These are phyloP conservation scores for Quercus phellos DNA, from an alignment of 331 rosid genomes.

Conservation along the genomic window DNA sequence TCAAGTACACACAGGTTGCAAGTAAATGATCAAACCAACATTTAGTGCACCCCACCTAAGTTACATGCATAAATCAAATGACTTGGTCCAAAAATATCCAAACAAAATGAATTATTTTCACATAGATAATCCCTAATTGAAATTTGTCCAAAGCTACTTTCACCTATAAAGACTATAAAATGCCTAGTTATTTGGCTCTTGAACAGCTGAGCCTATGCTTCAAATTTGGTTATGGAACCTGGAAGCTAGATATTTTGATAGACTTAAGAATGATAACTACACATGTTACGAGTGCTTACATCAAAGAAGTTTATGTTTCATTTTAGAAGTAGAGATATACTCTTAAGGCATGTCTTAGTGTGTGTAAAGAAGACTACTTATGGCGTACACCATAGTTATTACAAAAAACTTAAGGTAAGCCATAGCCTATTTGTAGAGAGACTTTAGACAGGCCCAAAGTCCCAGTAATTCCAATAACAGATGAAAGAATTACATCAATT, in stretches of 20 bases:
- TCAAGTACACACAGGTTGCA: neutral
- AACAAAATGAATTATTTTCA: neutral
- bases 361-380: neutral
- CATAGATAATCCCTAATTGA: neutral
- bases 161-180: neutral
- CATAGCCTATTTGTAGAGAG: neutral
- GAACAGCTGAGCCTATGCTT: neutral
- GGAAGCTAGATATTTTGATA: neutral
- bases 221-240: neutral
- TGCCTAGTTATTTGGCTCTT: neutral
- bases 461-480: neutral
- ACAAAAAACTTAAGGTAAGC: neutral
- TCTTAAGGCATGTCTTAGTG: neutral
- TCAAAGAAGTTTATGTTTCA: neutral
- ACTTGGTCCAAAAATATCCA: conserved; percentile 13
- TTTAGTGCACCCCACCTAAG: neutral
- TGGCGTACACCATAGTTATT: neutral
- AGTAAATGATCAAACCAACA: conserved; percentile 4
- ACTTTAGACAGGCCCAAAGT: neutral
- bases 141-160: neutral
- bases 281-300: neutral
- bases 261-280: neutral
- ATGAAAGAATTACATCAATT: neutral
- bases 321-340: neutral
- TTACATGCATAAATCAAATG: neutral